Evolutionary conservation across 2,329 filamentous ascomycete genomes (phyloP).

Genomic region (Cephalotrichum gorgonifer): DNA sequence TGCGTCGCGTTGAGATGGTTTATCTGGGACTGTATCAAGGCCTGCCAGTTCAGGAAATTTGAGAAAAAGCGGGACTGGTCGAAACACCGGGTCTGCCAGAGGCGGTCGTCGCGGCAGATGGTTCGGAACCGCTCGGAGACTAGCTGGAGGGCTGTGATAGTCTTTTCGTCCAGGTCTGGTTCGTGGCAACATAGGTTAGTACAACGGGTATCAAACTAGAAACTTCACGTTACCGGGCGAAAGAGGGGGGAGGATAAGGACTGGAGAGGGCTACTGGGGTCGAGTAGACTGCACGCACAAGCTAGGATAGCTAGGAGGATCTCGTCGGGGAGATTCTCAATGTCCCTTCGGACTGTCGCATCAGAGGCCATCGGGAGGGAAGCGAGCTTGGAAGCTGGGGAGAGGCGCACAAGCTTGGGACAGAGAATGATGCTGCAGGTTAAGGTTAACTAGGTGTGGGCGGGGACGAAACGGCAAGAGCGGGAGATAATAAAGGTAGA

Average conservation of each 20-base stretch:
- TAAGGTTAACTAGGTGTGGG: too few species aligned
- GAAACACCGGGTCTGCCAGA: slow-evolving; percentile 73
- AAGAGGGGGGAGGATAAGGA: slow-evolving; percentile 5
- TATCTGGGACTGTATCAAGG: not conserved
- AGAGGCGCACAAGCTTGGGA: not conserved
- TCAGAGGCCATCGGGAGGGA: not conserved
- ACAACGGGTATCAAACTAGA: too few species aligned
- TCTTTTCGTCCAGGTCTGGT: slow-evolving; percentile 2
- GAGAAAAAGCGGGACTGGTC: slow-evolving; percentile 40
- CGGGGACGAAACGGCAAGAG: too few species aligned
- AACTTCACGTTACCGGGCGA: too few species aligned
- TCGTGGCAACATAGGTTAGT: not conserved
- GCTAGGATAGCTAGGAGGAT: slow-evolving; percentile 52
- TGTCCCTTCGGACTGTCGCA: slow-evolving; percentile 18
- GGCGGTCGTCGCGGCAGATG: slow-evolving; percentile 60
- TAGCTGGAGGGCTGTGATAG: slow-evolving; percentile 54
- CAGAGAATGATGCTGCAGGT: too few species aligned
- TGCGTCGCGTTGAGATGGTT: not conserved
- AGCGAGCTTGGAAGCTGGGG: not conserved
- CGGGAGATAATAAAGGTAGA: too few species aligned
- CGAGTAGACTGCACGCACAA: slow-evolving; percentile 36
- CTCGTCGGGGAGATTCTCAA: slow-evolving; percentile 46
- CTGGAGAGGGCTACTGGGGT: slow-evolving; percentile 3
- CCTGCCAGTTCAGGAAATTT: not conserved
- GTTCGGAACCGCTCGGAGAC: slow-evolving; percentile 56